These are phyloP conservation scores for Epichloe bromicola DNA, from an alignment of 2,329 filamentous ascomycete genomes.

Conservation along the genomic window DNA sequence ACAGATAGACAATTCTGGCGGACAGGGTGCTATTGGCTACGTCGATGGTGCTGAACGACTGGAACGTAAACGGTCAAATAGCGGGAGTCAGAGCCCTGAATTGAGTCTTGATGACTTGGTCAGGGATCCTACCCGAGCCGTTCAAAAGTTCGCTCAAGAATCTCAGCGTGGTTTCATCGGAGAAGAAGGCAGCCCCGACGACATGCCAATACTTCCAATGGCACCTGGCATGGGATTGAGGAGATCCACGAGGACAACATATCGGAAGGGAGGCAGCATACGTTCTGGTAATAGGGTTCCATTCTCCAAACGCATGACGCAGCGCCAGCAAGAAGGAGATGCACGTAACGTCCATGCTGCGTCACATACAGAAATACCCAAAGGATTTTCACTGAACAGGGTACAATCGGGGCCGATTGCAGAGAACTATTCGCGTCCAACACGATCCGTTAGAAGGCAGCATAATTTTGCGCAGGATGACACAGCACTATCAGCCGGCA, in stretches of 20 bases:
- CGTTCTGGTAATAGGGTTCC: conserved; percentile 64
- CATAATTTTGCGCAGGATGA: conserved; percentile 35
- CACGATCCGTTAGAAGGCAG: conserved; percentile 29
- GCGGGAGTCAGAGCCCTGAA: conserved; percentile 40
- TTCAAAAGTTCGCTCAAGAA: conserved; percentile 54
- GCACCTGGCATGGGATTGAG: conserved; percentile 68
- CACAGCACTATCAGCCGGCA: conserved; percentile 30
- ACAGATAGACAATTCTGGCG: conserved; percentile 66
- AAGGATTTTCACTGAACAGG: conserved; percentile 41
- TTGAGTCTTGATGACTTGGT: conserved; percentile 72
- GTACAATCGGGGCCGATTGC: conserved; percentile 57
- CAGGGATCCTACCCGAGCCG: conserved; percentile 60
- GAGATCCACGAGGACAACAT: conserved; percentile 83
- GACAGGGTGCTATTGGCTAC: conserved; percentile 48
- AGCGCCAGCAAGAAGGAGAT: conserved; percentile 49
- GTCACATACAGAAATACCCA: conserved; percentile 31
- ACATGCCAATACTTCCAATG: conserved; percentile 76
- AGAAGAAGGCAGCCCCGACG: conserved; percentile 40
- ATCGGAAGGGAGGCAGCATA: conserved; percentile 72
- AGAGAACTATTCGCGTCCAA: conserved; percentile 51
- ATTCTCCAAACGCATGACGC: conserved; percentile 58
- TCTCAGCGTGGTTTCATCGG: conserved; percentile 31
- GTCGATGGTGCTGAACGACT: conserved; percentile 73
- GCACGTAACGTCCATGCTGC: conserved; percentile 11
- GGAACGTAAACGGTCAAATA: conserved; percentile 56